These are phyloP conservation scores for Rhodotorula sp. DNA, from an alignment of 1,284 basidiomycete genomes.

Conservation along the genomic window DNA sequence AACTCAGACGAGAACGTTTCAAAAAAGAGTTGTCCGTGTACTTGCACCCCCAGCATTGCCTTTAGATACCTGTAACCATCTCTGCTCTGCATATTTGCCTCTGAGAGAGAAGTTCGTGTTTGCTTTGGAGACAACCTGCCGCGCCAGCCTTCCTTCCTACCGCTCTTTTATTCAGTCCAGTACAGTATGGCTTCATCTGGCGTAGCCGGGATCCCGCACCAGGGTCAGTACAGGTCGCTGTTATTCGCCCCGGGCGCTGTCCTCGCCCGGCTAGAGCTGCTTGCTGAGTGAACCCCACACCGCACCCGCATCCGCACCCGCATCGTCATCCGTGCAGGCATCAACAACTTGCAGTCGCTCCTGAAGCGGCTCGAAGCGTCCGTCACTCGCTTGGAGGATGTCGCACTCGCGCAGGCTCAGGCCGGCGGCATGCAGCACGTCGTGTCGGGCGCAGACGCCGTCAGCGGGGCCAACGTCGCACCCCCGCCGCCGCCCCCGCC, in stretches of 20 bases:
- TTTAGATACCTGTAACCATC: constrained; percentile 2
- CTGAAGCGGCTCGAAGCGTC: constrained; percentile 73
- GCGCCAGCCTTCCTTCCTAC: too few relatives aligned
- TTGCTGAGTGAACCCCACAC: background rate
- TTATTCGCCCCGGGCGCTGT: background rate
- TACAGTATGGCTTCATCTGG: constrained; percentile 12
- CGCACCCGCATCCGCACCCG: background rate
- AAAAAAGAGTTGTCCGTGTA: background rate
- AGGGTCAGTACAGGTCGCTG: constrained; percentile 2
- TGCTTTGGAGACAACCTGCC: background rate
- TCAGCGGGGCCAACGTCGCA: constrained; percentile 41
- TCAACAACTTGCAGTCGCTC: constrained; percentile 32
- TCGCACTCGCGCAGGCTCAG: constrained; percentile 59
- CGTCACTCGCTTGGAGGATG: constrained; percentile 89
- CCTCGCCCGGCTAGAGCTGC: background rate
- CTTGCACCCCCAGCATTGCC: background rate
- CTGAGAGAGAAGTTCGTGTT: background rate
- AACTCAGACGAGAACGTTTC: background rate
- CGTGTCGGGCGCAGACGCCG: constrained; percentile 23
- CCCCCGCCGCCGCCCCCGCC: constrained; percentile 1
- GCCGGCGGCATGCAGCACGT: constrained; percentile 33
- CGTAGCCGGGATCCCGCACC: constrained; percentile 22
- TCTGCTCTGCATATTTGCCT: background rate
- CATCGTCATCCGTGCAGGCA: constrained; percentile 12
- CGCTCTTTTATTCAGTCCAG: too few relatives aligned